These are phyloP conservation scores for Polyporus arcularius DNA, from an alignment of 768 basidiomycete species.

Conservation along the genomic window DNA sequence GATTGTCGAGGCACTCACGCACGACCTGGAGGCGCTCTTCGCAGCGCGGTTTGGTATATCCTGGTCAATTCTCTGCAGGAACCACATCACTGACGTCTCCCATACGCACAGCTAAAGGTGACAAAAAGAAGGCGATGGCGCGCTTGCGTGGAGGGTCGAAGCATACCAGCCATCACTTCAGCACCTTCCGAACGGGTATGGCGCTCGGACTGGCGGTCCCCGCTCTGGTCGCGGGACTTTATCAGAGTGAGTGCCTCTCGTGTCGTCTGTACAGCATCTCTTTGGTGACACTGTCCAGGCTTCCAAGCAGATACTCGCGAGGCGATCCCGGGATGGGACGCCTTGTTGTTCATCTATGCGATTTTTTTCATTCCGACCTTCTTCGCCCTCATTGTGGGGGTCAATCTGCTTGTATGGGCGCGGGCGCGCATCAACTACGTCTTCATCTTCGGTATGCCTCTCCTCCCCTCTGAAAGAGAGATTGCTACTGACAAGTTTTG, in stretches of 20 bases:
- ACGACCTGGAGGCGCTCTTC: slow-evolving; percentile 76
- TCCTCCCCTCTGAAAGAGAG: not conserved
- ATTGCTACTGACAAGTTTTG: not conserved
- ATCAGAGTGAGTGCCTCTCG: slow-evolving; percentile 50
- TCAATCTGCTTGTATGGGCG: slow-evolving; percentile 84
- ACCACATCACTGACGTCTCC: not conserved
- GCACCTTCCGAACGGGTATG: slow-evolving; percentile 74
- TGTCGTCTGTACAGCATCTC: too few relatives aligned
- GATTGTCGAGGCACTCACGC: slow-evolving; percentile 64
- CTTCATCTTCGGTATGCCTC: slow-evolving; percentile 81
- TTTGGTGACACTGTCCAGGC: slow-evolving; percentile 39
- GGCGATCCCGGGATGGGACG: slow-evolving; percentile 68
- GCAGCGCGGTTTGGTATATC: slow-evolving; percentile 69
- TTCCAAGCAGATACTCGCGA: slow-evolving; percentile 53
- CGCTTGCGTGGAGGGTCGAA: slow-evolving; percentile 57
- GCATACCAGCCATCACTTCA: slow-evolving; percentile 65
- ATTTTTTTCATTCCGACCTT: slow-evolving; percentile 72
- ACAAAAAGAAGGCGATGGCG: slow-evolving; percentile 74
- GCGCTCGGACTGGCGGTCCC: slow-evolving; percentile 73
- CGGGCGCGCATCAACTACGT: slow-evolving; percentile 82
- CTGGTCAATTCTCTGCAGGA: not conserved
- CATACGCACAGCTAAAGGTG: slow-evolving; percentile 53
- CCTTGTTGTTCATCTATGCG: slow-evolving; percentile 77
- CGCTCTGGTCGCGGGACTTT: slow-evolving; percentile 62
- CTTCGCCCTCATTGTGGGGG: slow-evolving; percentile 73